Percentiles rank a stretch among this genome's conserved stretches.
These are phyloP conservation scores for Roridomyces roridus DNA, from an alignment of 768 basidiomycete species.

Conservation along the genomic window DNA sequence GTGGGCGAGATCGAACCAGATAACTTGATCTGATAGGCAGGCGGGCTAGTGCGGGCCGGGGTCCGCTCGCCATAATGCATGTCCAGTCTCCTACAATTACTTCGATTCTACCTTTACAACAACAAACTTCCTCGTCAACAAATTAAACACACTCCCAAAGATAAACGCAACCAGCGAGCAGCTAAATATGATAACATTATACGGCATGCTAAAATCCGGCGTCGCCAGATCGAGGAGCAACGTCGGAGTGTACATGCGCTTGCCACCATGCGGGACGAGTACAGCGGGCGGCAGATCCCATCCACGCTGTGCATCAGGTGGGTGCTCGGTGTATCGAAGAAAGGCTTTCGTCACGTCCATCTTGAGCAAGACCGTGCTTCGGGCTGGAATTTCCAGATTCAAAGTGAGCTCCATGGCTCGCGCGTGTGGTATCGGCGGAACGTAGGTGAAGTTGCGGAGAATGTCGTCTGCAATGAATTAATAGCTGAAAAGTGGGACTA, in stretches of 20 bases:
- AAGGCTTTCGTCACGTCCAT: conserved; percentile 86
- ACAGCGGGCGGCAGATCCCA: conserved; percentile 92
- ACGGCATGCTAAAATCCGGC: conserved; percentile 99
- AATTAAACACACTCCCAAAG: conserved; percentile 92
- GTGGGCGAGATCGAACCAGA: no score
- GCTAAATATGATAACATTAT: conserved; percentile 98
- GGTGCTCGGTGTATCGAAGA: conserved; percentile 93
- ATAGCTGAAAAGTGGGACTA: not conserved
- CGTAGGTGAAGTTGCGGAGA: conserved; percentile 70
- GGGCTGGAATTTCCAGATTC: conserved; percentile 71
- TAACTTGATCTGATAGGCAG: no score
- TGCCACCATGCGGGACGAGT: conserved; percentile 48
- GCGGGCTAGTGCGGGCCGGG: no score
- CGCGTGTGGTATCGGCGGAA: conserved; percentile 68
- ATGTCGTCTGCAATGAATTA: conserved; percentile 55
- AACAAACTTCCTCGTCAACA: conserved; percentile 83
- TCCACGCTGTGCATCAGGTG: conserved; percentile 93
- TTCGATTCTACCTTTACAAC: conserved; percentile 42
- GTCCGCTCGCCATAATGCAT: no score
- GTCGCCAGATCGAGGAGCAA: conserved; percentile 94
- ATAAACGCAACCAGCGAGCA: conserved; percentile 90
- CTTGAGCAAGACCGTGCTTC: conserved; percentile 64
- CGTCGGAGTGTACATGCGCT: conserved; percentile 77
- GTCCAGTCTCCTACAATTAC: not conserved
- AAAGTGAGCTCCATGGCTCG: conserved; percentile 82